Evolutionary conservation across 371 early-diverging fungal genomes (phyloP), one percentile per base, ranked within the genome.

Genomic region (Lichtheimia corymbifera): DNA sequence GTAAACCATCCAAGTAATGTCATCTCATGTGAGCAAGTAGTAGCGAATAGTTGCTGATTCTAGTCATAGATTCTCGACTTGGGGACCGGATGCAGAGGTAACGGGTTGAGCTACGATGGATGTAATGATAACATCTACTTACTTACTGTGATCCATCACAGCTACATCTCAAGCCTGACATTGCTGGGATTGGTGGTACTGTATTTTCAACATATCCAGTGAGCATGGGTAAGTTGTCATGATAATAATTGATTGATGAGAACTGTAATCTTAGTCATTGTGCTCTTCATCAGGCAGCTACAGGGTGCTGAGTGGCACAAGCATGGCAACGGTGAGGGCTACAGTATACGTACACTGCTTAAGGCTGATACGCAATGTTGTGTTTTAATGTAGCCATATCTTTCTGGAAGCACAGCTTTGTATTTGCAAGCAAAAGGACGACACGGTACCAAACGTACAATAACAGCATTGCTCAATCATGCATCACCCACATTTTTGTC

Each of bases 81-180:
- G 62, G 62, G 62, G 62, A 1, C 67, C 67, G 0, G 67, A 66
- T 54, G 55, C 62, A 40, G 67, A 66, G 58, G 66, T 66, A 58
- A 18, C 17, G 12, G 3, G 0, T 50, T 35, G 13, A 50, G 20
- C 24, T 5, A 50, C 20, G 12, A 13, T 13, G 20, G 11, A 47
- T 12, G 1, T 20, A 22, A 13, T 50, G 53, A 0, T 6, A 35
- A 3, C 15, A 2, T n/a, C n/a, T 53, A 53, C 4, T 25, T 30
- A 15, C 5, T 12, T 3, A 28, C 24, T 49, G 18, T 35, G 28
- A 24, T 22, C 12, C 15, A 24, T 24, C 35, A 11, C 50, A 66
- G 67, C 28, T 66, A 2, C 67, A 66, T 54, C 42, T 66, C 28
- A 66, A 66, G 42, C 67, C 67, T 20, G 67, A 66, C 30, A 59